Conservation (phyloP, 2,329 filamentous ascomycete genomes). For the Tolypocladium tundrense region DNA sequence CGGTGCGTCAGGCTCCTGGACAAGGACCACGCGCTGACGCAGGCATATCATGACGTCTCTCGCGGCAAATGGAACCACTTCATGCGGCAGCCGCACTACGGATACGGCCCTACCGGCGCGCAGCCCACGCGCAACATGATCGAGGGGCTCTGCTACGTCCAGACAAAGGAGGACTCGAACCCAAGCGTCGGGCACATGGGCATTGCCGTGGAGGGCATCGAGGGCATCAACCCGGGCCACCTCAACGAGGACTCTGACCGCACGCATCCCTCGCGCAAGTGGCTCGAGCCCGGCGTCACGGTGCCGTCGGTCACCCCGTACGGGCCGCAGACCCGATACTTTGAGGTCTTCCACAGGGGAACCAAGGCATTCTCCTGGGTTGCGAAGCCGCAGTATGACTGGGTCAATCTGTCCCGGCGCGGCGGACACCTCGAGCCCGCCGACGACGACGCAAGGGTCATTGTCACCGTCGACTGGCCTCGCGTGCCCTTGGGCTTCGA, state of each 20-base stretch:
- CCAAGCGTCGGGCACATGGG: constrained; percentile 31
- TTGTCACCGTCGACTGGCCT: constrained; percentile 21
- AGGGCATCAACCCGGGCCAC: constrained; percentile 22
- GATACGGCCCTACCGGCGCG: constrained; percentile 24
- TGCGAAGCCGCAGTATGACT: constrained; percentile 20
- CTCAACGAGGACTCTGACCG: constrained; percentile 44
- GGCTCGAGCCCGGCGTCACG: constrained; percentile 18
- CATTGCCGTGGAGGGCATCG: constrained; percentile 19
- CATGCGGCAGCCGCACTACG: constrained; percentile 36
- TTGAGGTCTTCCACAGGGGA: constrained; percentile 25
- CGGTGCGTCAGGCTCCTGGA: constrained; percentile 40
- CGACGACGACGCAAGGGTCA: constrained; percentile 19
- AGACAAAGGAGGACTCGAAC: constrained; percentile 35
- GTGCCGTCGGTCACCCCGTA: constrained; percentile 20
- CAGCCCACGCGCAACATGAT: constrained; percentile 42
- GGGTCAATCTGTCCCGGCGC: constrained; percentile 17
- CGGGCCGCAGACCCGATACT: constrained; percentile 18
- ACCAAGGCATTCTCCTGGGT: constrained; percentile 19
- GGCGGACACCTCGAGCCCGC: constrained; percentile 18
- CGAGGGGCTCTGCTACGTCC: constrained; percentile 42
- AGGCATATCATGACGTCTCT: constrained; percentile 39
- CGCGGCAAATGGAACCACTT: constrained; percentile 48
- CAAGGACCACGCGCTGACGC: constrained; percentile 37
- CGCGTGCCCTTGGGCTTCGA: constrained; percentile 28
- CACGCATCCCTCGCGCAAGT: constrained; percentile 29